Percentiles rank a stretch among this genome's conserved stretches.
phyloP scores from a whole-genome alignment of 2,329 filamentous ascomycete genomes.

The Diaporthe aspalathi region DNA sequence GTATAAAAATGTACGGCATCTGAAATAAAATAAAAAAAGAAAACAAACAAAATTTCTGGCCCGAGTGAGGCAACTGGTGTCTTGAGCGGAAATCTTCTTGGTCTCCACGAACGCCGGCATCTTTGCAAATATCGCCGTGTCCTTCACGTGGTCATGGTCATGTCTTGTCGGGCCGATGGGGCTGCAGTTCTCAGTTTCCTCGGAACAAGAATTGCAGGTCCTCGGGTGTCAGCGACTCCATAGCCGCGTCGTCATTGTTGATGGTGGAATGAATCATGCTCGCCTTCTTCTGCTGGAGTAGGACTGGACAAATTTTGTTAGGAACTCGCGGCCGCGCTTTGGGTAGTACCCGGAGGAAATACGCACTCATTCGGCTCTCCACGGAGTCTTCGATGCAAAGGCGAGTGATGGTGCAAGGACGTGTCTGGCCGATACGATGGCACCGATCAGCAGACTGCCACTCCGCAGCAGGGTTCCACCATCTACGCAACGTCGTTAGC shows the following conservation, averaged over 20 bases:
- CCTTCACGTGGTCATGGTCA: background rate
- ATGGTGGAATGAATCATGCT: slow-evolving; percentile 98
- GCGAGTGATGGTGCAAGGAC: slow-evolving; percentile 93
- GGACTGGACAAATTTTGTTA: slow-evolving; percentile 59
- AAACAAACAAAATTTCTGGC: background rate
- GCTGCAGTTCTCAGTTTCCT: slow-evolving; percentile 58
- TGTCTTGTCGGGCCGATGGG: background rate
- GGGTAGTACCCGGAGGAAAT: background rate
- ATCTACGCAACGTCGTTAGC: slow-evolving; percentile 61
- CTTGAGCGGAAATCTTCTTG: background rate
- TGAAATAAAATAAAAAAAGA: background rate
- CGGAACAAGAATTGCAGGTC: slow-evolving; percentile 98
- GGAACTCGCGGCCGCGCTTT: background rate
- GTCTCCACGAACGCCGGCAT: background rate
- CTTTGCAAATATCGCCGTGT: background rate
- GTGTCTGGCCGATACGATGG: slow-evolving; percentile 94
- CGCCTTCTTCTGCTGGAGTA: slow-evolving; percentile 98
- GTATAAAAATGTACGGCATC: slow-evolving; percentile 18
- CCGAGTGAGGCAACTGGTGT: background rate
- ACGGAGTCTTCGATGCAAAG: slow-evolving; percentile 98
- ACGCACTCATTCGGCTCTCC: slow-evolving; percentile 80
- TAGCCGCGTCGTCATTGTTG: slow-evolving; percentile 89
- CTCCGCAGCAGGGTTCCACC: slow-evolving; percentile 99
- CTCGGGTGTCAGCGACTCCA: slow-evolving; percentile 89
- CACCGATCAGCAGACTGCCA: slow-evolving; percentile 97